Evolutionary conservation across 2,329 filamentous ascomycete species (phyloP), one percentile per base, ranked within the genome.

Genomic region (Scleromitrula shiraiana): DNA sequence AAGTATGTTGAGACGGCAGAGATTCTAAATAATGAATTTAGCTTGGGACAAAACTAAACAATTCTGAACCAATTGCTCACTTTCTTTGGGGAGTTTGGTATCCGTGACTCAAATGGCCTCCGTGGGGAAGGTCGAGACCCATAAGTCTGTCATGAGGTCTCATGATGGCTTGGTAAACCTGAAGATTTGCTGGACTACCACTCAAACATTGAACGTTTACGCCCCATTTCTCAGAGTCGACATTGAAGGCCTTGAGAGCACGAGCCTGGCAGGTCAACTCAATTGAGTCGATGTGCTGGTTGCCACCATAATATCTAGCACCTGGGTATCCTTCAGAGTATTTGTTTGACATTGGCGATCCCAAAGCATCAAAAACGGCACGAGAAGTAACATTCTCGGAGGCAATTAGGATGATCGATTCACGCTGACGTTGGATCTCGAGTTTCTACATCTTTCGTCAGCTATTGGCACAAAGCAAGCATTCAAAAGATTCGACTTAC

Each of bases 331-430:
- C 93, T 77, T 98, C 93, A 15, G 89, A 96, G 80, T 98, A 98
- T 77, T 98, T 98, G 81, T 98, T 95, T 71, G 87, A 88, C 86
- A 93, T 94, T 68, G 86, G 85, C 50, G 83, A 90, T 64, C 93
- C 93, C 58, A 98, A 82, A 52, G 93, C 93, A 74, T 98, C 90
- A 74, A 95, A 95, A 64, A 98, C 93, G 63, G 93, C 90, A 62
- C 90, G 89, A 55, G 93, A 98, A 50, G 93, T 98, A 72, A 98
- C 90, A 77, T 98, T 98, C 77, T 98, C 93, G 49, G 93, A 97
- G 65, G 93, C 91, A 64, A 98, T 98, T 67, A 98, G 83, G 66
- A 97, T 88, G 71, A 98, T 95, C 62, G 90, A 97, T 78, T 98
- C 90, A 70, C 88, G 84, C 77, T 98, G 93, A 67, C 93, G 88